Conservation (phyloP, 176 grass and related monocot species). For the Musa schizocarpa region DNA sequence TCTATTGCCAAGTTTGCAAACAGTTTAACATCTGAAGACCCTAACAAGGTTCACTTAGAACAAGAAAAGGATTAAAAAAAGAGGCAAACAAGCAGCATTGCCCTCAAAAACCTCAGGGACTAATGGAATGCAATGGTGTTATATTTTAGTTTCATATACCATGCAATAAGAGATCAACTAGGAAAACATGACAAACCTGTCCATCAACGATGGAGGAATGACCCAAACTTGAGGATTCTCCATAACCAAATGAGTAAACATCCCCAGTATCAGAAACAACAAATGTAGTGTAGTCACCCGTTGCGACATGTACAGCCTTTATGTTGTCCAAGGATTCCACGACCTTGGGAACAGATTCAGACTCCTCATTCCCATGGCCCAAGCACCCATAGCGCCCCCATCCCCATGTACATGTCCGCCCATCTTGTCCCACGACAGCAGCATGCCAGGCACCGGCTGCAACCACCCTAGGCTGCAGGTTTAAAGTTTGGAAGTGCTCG, state of each 20-base stretch:
- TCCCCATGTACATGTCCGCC: constrained; percentile 83
- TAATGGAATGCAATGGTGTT: neutral
- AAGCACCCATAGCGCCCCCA: constrained; percentile 93
- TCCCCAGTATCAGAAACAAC: constrained; percentile 68
- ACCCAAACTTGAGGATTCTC: constrained; percentile 84
- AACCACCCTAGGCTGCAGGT: constrained; percentile 73
- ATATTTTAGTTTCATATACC: neutral
- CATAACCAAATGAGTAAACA: constrained; percentile 83
- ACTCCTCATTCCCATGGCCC: constrained; percentile 93
- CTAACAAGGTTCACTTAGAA: neutral
- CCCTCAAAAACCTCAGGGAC: no score
- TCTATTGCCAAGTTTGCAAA: neutral
- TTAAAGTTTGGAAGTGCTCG: constrained; percentile 58
- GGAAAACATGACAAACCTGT: constrained; percentile 32
- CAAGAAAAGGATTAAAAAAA: no score
- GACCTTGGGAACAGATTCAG: constrained; percentile 71
- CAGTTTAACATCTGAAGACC: neutral
- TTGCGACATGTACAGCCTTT: constrained; percentile 74
- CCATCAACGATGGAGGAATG: constrained; percentile 45
- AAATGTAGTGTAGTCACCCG: constrained; percentile 85
- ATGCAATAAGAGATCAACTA: neutral
- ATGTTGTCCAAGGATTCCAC: constrained; percentile 56
- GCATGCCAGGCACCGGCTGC: constrained; percentile 91
- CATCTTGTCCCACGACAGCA: constrained; percentile 80
- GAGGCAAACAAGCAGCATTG: no score